Conservation (phyloP, 2,329 filamentous ascomycete genomes). For the Plectosphaerella cucumerina region DNA sequence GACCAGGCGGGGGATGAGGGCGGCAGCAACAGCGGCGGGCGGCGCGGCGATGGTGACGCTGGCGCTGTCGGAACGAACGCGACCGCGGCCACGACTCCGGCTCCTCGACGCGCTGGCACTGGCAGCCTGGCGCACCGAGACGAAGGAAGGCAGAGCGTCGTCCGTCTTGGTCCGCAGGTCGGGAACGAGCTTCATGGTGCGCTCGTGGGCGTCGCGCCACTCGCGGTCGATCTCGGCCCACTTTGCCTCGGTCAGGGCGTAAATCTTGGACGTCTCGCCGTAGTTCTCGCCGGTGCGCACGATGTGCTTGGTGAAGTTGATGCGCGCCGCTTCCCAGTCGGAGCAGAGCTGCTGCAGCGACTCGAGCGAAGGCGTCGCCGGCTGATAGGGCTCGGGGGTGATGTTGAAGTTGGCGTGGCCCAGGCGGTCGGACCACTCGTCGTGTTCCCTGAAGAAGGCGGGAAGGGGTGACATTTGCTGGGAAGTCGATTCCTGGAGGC, state of each 20-base stretch:
- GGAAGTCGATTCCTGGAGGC: conserved; percentile 48
- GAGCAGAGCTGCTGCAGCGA: conserved; percentile 59
- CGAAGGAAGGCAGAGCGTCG: conserved; percentile 15
- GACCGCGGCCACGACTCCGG: conserved; percentile 32
- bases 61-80: conserved; percentile 38
- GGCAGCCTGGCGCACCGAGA: background rate
- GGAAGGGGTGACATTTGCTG: conserved; percentile 36
- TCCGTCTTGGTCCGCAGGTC: conserved; percentile 26
- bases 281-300: conserved; percentile 88
- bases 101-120: conserved; percentile 23
- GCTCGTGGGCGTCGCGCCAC: conserved; percentile 70
- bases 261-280: conserved; percentile 83
- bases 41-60: conserved; percentile 21
- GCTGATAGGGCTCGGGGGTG: conserved; percentile 72
- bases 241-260: conserved; percentile 79
- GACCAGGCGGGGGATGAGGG: conserved; percentile 58
- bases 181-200: conserved; percentile 52
- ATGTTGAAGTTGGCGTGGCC: conserved; percentile 95
- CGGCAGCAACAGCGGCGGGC: conserved; percentile 48
- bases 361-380: conserved; percentile 56
- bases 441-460: conserved; percentile 61
- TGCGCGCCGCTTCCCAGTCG: conserved; percentile 79
- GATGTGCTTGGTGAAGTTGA: conserved; percentile 85
- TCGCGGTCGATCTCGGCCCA: conserved; percentile 75
- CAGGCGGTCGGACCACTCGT: conserved; percentile 79